Percentiles rank a stretch among this genome's conserved stretches.
These are phyloP conservation scores for Trichoderma koningii DNA, from an alignment of 2,329 filamentous ascomycete genomes.

Conservation along the genomic window DNA sequence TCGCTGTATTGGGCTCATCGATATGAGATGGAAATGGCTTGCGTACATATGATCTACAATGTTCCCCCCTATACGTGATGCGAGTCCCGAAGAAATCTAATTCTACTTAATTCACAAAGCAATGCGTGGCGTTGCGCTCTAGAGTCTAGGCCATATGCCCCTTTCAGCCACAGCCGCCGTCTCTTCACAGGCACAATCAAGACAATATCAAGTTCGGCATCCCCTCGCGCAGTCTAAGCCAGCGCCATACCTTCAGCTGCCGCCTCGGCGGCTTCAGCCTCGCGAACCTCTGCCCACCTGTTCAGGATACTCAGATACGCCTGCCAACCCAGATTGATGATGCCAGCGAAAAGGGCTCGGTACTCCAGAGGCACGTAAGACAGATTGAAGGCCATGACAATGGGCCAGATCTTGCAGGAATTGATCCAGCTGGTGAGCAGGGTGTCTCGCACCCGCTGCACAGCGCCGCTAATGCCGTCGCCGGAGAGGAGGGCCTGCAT, in stretches of 20 bases:
- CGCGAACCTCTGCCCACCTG: conserved; percentile 61
- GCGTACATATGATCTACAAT: not conserved
- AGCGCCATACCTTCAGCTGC: not conserved
- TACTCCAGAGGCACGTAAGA: conserved; percentile 80
- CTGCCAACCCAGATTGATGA: conserved; percentile 87
- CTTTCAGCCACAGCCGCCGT: not conserved
- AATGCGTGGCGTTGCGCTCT: not conserved
- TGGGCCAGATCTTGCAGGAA: conserved; percentile 85
- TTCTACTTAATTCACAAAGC: not conserved
- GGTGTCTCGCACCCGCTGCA: conserved; percentile 71
- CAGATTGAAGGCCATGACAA: conserved; percentile 83
- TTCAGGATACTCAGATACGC: conserved; percentile 85
- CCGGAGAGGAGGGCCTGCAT: conserved; percentile 75
- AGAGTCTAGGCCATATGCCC: not conserved
- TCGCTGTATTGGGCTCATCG: too few species aligned
- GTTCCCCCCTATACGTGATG: not conserved
- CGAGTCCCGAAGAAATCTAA: not conserved
- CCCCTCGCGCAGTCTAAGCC: not conserved
- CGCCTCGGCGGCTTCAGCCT: conserved; percentile 12
- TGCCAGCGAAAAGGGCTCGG: conserved; percentile 75
- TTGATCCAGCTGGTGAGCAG: conserved; percentile 77
- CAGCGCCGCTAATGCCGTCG: conserved; percentile 62
- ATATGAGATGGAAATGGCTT: too few species aligned
- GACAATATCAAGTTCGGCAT: not conserved
- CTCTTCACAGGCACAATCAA: not conserved